A percentile compares a stretch with the other conserved stretches of the same genome.
Evolutionary conservation across 2,329 filamentous ascomycete genomes (phyloP).

Genomic region (Aschersonia sp.): DNA sequence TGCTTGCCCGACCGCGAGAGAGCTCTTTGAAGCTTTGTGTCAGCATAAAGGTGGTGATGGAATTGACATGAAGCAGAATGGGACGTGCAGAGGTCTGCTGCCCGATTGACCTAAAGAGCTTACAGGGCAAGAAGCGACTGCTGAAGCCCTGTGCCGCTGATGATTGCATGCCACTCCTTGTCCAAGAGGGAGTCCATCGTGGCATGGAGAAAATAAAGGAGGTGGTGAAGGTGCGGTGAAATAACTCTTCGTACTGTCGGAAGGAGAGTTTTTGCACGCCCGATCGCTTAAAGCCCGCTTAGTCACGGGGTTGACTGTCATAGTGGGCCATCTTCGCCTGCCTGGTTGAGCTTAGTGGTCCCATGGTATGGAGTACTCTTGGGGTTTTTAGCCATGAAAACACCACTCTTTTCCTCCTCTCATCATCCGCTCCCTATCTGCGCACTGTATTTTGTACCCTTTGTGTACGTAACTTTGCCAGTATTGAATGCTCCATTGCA

Average conservation of each 20-base stretch:
- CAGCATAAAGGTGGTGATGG: no score
- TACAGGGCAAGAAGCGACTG: constrained; percentile 72
- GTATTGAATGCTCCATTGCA: constrained; percentile 15
- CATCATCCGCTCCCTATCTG: constrained; percentile 14
- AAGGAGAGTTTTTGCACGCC: constrained; percentile 6
- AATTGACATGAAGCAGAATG: background rate
- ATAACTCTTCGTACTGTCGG: background rate
- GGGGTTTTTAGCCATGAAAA: background rate
- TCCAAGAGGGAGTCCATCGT: constrained; percentile 63
- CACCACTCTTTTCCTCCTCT: constrained; percentile 8
- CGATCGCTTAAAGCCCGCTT: background rate
- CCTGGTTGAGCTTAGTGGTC: background rate
- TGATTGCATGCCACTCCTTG: constrained; percentile 65
- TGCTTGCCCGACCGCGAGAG: constrained; percentile 87
- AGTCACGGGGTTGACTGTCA: background rate
- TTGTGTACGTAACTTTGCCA: constrained; percentile 37
- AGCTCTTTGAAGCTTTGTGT: constrained; percentile 43
- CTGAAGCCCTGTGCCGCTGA: constrained; percentile 63
- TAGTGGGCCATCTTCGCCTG: background rate
- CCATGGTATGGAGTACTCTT: background rate
- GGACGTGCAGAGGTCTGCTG: background rate
- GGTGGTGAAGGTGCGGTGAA: constrained; percentile 3
- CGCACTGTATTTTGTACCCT: constrained; percentile 14
- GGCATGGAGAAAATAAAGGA: constrained; percentile 7
- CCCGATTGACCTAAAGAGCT: constrained; percentile 23